These are phyloP conservation scores for Trifolium subterraneum DNA, from an alignment of 306 rosid genomes.

Conservation along the genomic window DNA sequence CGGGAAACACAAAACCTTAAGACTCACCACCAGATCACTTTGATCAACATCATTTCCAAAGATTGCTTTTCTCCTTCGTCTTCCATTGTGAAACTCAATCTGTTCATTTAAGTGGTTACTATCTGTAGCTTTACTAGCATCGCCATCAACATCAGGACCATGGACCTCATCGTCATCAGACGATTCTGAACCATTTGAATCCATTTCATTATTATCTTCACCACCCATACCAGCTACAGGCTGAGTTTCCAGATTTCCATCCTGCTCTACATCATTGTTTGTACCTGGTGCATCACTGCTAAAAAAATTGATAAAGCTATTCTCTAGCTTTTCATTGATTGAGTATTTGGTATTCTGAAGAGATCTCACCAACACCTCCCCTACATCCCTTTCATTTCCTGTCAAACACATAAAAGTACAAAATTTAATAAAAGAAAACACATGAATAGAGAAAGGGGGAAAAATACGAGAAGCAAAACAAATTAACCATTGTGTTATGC, in stretches of 20 bases:
- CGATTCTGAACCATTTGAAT: constrained; percentile 55
- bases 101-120: constrained; percentile 61
- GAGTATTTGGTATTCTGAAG: constrained; percentile 84
- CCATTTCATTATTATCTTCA: constrained; percentile 50
- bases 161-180: constrained; percentile 55
- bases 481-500: neutral
- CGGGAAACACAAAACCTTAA: constrained; percentile 22
- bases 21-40: constrained; percentile 62
- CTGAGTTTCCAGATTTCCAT: constrained; percentile 38
- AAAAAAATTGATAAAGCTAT: constrained; percentile 64
- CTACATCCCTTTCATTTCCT: constrained; percentile 79
- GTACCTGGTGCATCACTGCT: constrained; percentile 44
- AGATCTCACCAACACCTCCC: constrained; percentile 78
- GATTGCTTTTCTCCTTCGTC: constrained; percentile 72
- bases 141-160: constrained; percentile 48
- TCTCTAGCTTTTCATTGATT: constrained; percentile 79
- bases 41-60: constrained; percentile 65
- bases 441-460: constrained; percentile 10
- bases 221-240: constrained; percentile 41
- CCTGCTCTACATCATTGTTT: constrained; percentile 45
- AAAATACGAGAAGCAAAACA: constrained; percentile 19
- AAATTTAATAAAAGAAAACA: constrained; percentile 30
- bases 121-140: constrained; percentile 37
- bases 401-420: constrained; percentile 37
- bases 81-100: constrained; percentile 77